Evolutionary conservation across 164 flowering plant genomes (phyloP).

Genomic region (Liquidambar formosana): DNA sequence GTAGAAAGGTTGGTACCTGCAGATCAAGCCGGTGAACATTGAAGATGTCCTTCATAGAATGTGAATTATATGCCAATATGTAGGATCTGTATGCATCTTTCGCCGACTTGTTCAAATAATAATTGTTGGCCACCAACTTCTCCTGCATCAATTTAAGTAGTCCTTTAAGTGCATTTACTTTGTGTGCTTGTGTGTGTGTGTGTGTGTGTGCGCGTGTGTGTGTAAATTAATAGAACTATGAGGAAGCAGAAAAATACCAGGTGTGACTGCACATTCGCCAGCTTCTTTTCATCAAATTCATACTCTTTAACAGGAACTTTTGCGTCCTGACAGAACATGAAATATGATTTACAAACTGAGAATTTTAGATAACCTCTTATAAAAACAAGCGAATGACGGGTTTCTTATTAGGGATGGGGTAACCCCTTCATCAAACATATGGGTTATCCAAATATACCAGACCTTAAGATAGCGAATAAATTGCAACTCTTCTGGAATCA

Average conservation of each 20-base stretch:
- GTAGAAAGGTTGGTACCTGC: slow-evolving; percentile 50
- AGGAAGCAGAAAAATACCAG: slow-evolving; percentile 48
- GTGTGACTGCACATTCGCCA: slow-evolving; percentile 77
- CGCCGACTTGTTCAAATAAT: slow-evolving; percentile 75
- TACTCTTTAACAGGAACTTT: slow-evolving; percentile 85
- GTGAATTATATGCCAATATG: slow-evolving; percentile 84
- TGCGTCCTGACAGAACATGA: slow-evolving; percentile 53
- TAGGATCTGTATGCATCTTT: slow-evolving; percentile 93
- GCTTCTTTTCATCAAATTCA: slow-evolving; percentile 67
- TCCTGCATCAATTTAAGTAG: slow-evolving; percentile 50
- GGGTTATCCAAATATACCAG: slow-evolving; percentile 4
- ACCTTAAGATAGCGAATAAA: slow-evolving; percentile 91
- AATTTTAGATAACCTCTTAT: not conserved
- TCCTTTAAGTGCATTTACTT: not conserved
- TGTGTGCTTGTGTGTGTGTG: too few species aligned
- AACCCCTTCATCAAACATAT: not conserved
- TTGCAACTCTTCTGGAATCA: slow-evolving; percentile 86
- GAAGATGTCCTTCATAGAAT: slow-evolving; percentile 88
- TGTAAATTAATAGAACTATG: not conserved
- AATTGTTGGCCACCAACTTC: slow-evolving; percentile 67
- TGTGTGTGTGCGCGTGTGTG: too few species aligned
- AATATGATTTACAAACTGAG: not conserved
- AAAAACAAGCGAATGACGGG: not conserved
- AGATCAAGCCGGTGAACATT: slow-evolving; percentile 86
- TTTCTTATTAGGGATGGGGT: too few species aligned